A percentile compares a stretch with the other conserved stretches of the same genome.
Conservation (phyloP, 441 rosid genomes). For the Jatropha multifida region DNA sequence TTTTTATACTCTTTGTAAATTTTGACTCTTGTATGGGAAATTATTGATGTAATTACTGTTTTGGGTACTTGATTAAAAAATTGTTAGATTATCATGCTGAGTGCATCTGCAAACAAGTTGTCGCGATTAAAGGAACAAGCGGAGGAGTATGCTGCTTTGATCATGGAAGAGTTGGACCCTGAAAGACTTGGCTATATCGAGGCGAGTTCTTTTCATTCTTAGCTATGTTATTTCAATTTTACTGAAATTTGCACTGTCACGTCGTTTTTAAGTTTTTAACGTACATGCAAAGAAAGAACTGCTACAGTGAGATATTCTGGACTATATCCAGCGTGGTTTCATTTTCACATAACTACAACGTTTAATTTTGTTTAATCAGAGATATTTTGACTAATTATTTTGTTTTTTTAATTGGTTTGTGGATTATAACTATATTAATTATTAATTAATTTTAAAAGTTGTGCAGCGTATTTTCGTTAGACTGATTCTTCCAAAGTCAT, state of each 20-base stretch:
- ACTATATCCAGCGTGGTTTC: background rate
- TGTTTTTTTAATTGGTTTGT: background rate
- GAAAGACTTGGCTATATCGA: conserved; percentile 93
- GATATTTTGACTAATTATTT: background rate
- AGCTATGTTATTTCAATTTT: background rate
- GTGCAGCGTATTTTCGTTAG: background rate
- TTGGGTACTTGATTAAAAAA: background rate
- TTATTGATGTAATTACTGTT: background rate
- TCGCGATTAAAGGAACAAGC: conserved; percentile 93
- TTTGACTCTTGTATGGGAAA: background rate
- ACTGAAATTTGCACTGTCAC: background rate
- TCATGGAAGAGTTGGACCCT: conserved; percentile 99
- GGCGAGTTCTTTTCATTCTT: conserved; percentile 47
- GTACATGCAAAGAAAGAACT: background rate
- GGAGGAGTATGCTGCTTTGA: conserved; percentile 86
- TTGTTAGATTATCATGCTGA: conserved; percentile 82
- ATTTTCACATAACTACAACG: too few species aligned
- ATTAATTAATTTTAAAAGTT: background rate
- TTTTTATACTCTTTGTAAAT: background rate
- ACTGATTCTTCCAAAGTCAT: conserved; percentile 17
- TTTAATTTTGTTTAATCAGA: conserved; percentile 4
- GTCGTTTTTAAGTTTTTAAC: background rate
- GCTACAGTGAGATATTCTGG: background rate
- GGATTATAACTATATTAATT: background rate
- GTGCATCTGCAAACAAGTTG: conserved; percentile 96